A percentile compares a stretch with the other conserved stretches of the same genome.
phyloP scores from a whole-genome alignment of 2,329 filamentous ascomycete species.

The Lachnellula arida region DNA sequence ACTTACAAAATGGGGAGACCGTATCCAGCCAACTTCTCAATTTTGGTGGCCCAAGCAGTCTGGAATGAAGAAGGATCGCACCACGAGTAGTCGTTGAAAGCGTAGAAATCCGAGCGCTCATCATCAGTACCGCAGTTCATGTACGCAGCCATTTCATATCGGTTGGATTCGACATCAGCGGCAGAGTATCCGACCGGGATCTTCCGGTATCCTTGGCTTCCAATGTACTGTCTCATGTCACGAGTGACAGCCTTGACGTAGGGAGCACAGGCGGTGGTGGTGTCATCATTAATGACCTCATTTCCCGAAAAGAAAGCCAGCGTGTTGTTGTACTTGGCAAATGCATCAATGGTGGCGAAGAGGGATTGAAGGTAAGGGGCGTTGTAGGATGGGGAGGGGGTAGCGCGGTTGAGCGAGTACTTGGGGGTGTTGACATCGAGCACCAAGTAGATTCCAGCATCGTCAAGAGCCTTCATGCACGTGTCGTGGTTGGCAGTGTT shows the following conservation, averaged over 20 bases:
- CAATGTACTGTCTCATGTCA: constrained; percentile 52
- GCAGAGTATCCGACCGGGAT: constrained; percentile 57
- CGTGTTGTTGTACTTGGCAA: constrained; percentile 63
- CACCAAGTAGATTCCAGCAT: constrained; percentile 69
- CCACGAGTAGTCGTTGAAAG: constrained; percentile 64
- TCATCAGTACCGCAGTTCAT: constrained; percentile 69
- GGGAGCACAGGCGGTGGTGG: constrained; percentile 46
- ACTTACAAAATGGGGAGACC: constrained; percentile 53
- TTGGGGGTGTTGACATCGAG: constrained; percentile 69
- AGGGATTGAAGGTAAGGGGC: constrained; percentile 64
- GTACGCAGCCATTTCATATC: constrained; percentile 66
- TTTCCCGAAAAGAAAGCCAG: constrained; percentile 60
- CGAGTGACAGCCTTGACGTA: constrained; percentile 56
- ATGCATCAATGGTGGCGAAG: constrained; percentile 66
- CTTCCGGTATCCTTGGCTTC: constrained; percentile 41
- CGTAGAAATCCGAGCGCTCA: constrained; percentile 62
- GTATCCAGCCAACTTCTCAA: constrained; percentile 62
- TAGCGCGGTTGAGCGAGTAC: constrained; percentile 61
- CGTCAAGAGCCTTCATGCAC: constrained; percentile 62
- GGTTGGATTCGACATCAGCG: constrained; percentile 56
- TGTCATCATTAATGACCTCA: constrained; percentile 53
- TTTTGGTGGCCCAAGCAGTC: constrained; percentile 63
- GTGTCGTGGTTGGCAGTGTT: constrained; percentile 63
- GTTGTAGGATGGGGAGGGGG: constrained; percentile 61
- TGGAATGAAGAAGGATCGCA: constrained; percentile 56